A percentile compares a stretch with the other conserved stretches of the same genome.
phyloP scores from a whole-genome alignment of 805 yeast genomes.

The Zygotorulaspora chibaensis region DNA sequence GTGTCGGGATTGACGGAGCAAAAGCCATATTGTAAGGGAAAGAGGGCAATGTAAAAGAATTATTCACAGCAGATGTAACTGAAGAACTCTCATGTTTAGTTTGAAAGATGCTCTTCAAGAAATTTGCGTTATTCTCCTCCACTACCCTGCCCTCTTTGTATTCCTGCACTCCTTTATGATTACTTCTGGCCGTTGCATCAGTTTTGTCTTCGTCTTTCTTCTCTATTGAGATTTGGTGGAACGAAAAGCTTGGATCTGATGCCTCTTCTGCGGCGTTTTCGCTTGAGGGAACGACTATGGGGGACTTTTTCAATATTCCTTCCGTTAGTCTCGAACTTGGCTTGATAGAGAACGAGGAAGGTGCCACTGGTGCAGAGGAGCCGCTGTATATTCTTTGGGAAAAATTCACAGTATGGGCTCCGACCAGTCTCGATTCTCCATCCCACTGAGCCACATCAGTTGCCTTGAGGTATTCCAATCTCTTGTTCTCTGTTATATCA shows the following conservation, averaged over 20 bases:
- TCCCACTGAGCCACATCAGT: conserved; percentile 19
- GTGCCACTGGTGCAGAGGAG: conserved; percentile 33
- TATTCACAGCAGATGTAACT: not conserved
- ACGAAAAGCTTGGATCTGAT: not conserved
- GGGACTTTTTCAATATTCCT: not conserved
- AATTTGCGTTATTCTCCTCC: not conserved
- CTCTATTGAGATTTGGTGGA: no score
- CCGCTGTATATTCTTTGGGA: conserved; percentile 32
- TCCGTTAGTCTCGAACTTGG: conserved; percentile 22
- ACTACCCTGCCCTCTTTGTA: not conserved
- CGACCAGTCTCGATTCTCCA: conserved; percentile 6
- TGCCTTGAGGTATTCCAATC: not conserved
- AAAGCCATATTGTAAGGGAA: no score
- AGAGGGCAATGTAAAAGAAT: not conserved
- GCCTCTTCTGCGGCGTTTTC: not conserved
- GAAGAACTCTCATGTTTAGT: not conserved
- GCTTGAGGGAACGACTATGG: not conserved
- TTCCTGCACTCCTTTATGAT: not conserved
- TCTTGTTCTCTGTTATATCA: not conserved
- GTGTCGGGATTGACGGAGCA: no score
- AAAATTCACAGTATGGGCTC: not conserved
- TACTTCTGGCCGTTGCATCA: no score
- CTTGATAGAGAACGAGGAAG: conserved; percentile 23
- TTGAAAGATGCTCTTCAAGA: not conserved
- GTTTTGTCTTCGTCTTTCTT: no score